A percentile compares a stretch with the other conserved stretches of the same genome.
Conservation (phyloP, 495 filamentous ascomycete species). For the Apiosordaria backusii region DNA sequence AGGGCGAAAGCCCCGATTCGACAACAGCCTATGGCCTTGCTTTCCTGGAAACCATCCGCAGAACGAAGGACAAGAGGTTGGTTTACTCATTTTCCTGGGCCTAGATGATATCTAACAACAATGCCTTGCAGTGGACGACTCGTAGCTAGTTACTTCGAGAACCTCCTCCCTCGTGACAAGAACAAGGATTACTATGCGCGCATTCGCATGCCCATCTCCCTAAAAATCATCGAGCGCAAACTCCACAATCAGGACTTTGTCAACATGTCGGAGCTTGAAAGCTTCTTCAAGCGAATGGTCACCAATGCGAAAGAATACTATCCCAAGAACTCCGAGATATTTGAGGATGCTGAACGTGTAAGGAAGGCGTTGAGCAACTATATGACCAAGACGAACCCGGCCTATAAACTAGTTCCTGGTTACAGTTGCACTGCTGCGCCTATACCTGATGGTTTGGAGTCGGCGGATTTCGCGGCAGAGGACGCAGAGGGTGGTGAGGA, state of each 20-base stretch:
- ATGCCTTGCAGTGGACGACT: conserved; percentile 53
- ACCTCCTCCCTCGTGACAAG: conserved; percentile 57
- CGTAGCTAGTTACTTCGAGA: conserved; percentile 69
- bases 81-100: conserved; percentile 11
- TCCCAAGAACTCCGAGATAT: conserved; percentile 58
- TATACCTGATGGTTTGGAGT: conserved; percentile 42
- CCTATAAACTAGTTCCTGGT: conserved; percentile 53
- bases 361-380: conserved; percentile 70
- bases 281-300: conserved; percentile 73
- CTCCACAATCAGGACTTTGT: conserved; percentile 60
- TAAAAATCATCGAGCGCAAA: conserved; percentile 71
- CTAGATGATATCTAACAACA: conserved; percentile 16
- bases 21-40: conserved; percentile 64
- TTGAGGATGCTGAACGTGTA: conserved; percentile 71
- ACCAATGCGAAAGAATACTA: conserved; percentile 73
- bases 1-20: conserved; percentile 56
- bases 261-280: conserved; percentile 60
- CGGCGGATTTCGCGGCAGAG: conserved; percentile 20
- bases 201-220: conserved; percentile 69
- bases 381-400: conserved; percentile 73
- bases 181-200: conserved; percentile 70
- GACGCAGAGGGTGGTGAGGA: conserved; percentile 26
- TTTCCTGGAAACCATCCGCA: conserved; percentile 61
- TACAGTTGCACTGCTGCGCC: conserved; percentile 64
- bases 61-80: conserved; percentile 70